Conservation (phyloP, 768 basidiomycete genomes). For the Phaeotremella fagi region DNA sequence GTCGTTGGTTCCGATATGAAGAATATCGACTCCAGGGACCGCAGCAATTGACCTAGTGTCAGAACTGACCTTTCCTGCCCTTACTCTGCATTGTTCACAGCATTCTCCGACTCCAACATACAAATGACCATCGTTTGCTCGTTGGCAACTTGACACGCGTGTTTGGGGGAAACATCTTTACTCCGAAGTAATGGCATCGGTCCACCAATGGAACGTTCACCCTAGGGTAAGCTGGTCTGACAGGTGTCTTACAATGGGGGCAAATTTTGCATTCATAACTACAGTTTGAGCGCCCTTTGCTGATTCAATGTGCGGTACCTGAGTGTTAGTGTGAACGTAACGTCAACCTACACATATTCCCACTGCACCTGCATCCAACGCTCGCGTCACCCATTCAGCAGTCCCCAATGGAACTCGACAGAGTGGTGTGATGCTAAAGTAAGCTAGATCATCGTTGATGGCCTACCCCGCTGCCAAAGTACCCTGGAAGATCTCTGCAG, state of each 20-base stretch:
- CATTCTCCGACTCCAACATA: constrained; percentile 32
- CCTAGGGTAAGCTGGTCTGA: constrained; percentile 16
- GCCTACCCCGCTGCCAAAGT: constrained; percentile 26
- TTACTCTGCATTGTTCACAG: constrained; percentile 27
- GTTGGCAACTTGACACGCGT: constrained; percentile 23
- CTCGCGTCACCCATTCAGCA: constrained; percentile 38
- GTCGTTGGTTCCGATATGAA: constrained; percentile 28
- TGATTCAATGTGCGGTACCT: constrained; percentile 34
- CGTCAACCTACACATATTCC: too few species aligned
- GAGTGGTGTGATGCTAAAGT: constrained; percentile 23
- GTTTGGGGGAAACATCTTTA: constrained; percentile 14
- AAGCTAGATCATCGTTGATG: neutral
- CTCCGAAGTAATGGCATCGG: constrained; percentile 32
- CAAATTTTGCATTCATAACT: constrained; percentile 28
- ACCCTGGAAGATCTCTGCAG: constrained; percentile 19
- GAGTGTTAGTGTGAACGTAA: too few species aligned
- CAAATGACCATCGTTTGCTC: constrained; percentile 25
- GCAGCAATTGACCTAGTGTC: constrained; percentile 29
- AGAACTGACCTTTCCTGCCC: neutral
- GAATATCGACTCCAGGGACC: constrained; percentile 28
- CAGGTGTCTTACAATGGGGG: constrained; percentile 29
- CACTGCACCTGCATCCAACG: constrained; percentile 34
- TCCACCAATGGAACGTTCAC: too few species aligned
- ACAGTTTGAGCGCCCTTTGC: constrained; percentile 27
- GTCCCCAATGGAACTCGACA: constrained; percentile 37